Base-by-base conservation (phyloP, 345 rosid genomes). In the Passiflora organensis region DNA sequence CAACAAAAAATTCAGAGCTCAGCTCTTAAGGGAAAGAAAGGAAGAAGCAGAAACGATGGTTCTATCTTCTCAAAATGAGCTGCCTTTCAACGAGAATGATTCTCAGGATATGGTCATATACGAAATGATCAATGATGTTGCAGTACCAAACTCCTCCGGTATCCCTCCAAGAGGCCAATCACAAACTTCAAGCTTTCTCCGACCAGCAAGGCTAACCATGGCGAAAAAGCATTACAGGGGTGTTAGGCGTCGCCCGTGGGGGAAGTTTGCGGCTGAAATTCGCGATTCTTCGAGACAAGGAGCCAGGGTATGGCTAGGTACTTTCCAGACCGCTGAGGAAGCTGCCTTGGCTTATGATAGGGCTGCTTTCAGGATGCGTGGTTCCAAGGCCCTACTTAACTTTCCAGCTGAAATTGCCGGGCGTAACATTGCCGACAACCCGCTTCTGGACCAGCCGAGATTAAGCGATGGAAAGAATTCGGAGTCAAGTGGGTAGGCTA, bases 31-130 rank as follows among this genome's bases (percentile, higher is more conserved):
- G n/a, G n/a, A n/a, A n/a, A n/a, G n/a, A n/a, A n/a, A n/a, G n/a
- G n/a, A n/a, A n/a, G n/a, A n/a, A n/a, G n/a, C n/a, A n/a, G n/a
- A n/a, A n/a, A n/a, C n/a, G 12, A 76, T 76, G 84, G 65, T 59
- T 51, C 66, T 58, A 2, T 36, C 74, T 9, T 51, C 73, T 58
- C 76, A 62, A 37, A 49, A 13, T 10, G 78, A 44, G 63, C 77
- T 83, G 4, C 89, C 89, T 3, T 74, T 83, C 14, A 83, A 80
- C 19, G 89, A 83, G 72, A 80, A 83, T 17, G 90, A 83, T 64
- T 77, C 90, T 0, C 84, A 78, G 55, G 90, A 80, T 55, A 83
- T 80, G 86, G 76, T 78, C 67, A 72, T 83, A 18, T 76, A 68
- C 75, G 81, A 83, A 22, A 77, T 83, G 62, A 52, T 83, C 17